Conservation (phyloP, 495 filamentous ascomycete genomes). For the Aspergillus taichungensis region DNA sequence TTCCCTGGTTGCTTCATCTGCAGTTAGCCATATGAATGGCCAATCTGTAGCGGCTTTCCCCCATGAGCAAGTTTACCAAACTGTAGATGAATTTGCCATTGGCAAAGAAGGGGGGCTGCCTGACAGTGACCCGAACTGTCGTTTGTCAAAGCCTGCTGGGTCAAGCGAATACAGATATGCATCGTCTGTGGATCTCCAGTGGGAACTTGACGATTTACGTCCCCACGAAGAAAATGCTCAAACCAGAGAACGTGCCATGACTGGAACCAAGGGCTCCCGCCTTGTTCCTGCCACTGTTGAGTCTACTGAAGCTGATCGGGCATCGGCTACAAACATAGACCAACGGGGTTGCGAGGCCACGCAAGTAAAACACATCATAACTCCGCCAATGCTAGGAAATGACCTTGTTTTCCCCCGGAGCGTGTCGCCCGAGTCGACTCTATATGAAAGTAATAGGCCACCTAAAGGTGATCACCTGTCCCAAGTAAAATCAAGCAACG, state of each 20-base stretch:
- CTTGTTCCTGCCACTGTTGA: constrained; percentile 11
- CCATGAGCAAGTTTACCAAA: constrained; percentile 54
- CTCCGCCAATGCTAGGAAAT: constrained; percentile 76
- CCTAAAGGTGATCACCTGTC: constrained; percentile 25
- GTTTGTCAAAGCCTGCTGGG: constrained; percentile 20
- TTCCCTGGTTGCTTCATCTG: constrained; percentile 64
- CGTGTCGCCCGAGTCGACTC: constrained; percentile 67
- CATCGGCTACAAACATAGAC: constrained; percentile 20
- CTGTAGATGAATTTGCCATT: constrained; percentile 51
- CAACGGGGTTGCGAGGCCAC: constrained; percentile 37
- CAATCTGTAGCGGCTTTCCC: constrained; percentile 63
- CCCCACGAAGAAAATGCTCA: constrained; percentile 39
- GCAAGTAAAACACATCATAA: constrained; percentile 43
- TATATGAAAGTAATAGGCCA: constrained; percentile 56
- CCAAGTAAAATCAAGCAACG: constrained; percentile 29
- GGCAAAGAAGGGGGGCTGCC: constrained; percentile 41
- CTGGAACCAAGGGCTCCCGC: constrained; percentile 11
- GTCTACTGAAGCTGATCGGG: constrained; percentile 17
- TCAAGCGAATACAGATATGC: constrained; percentile 27
- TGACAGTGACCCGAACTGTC: constrained; percentile 30
- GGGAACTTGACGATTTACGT: constrained; percentile 43
- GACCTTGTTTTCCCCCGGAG: constrained; percentile 71
- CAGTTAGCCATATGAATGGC: constrained; percentile 62
- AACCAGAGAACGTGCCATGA: constrained; percentile 25
- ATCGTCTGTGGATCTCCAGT: constrained; percentile 42